Conservation (phyloP, 352 stramenopile species). For the Globisporangium lucens region DNA sequence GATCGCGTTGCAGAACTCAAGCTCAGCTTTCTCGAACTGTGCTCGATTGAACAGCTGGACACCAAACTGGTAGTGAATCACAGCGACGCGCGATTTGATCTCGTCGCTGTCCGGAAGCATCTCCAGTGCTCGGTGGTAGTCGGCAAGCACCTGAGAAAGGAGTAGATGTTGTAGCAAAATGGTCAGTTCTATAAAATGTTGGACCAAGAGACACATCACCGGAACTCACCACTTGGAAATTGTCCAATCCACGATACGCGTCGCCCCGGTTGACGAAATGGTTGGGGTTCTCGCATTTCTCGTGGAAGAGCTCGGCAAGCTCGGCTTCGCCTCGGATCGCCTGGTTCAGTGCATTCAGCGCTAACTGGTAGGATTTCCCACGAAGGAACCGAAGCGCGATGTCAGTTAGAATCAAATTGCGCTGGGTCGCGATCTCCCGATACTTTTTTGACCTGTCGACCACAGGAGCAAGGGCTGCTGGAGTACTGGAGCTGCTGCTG, state of each 20-base stretch:
- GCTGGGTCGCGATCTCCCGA: conserved; percentile 62
- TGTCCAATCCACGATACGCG: conserved; percentile 63
- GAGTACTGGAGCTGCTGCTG: background rate
- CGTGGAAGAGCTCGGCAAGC: conserved; percentile 41
- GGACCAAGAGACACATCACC: background rate
- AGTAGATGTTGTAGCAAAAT: background rate
- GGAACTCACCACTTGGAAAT: conserved; percentile 60
- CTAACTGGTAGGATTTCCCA: conserved; percentile 61
- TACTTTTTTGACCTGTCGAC: conserved; percentile 51
- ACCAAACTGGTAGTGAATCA: conserved; percentile 83
- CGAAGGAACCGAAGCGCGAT: conserved; percentile 52
- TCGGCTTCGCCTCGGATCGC: conserved; percentile 59
- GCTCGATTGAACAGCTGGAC: conserved; percentile 74
- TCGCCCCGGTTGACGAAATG: conserved; percentile 72
- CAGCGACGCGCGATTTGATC: conserved; percentile 54
- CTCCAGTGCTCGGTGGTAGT: conserved; percentile 75
- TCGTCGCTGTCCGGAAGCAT: conserved; percentile 45
- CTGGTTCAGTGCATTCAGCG: conserved; percentile 80
- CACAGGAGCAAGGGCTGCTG: background rate
- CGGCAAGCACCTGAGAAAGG: conserved; percentile 49
- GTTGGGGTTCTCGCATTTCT: conserved; percentile 43
- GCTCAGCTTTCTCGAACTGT: conserved; percentile 67
- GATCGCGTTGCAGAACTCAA: conserved; percentile 70
- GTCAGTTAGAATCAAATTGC: conserved; percentile 76
- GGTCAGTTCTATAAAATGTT: background rate